A percentile compares a stretch with the other conserved stretches of the same genome.
These are phyloP conservation scores for Saccharomyces kudriavzevii DNA, from an alignment of 805 yeast genomes.

Conservation along the genomic window DNA sequence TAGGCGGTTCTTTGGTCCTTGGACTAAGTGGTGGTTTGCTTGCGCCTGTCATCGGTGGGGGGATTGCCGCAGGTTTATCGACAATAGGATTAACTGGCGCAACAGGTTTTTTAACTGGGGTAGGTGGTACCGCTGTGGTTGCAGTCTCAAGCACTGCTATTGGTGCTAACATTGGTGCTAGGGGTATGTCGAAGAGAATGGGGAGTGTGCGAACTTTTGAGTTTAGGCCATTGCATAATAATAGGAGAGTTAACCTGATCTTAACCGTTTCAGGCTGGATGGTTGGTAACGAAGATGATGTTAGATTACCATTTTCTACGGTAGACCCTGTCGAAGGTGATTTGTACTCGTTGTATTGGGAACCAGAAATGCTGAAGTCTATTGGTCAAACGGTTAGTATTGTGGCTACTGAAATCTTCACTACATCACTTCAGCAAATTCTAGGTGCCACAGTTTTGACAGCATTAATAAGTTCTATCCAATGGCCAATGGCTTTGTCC, in stretches of 20 bases:
- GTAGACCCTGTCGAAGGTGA: constrained; percentile 98
- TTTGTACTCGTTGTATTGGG: constrained; percentile 86
- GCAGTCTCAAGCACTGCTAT: constrained; percentile 85
- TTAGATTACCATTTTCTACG: constrained; percentile 89
- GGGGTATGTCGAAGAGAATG: constrained; percentile 77
- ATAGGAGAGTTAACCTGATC: constrained; percentile 77
- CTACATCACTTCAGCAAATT: constrained; percentile 91
- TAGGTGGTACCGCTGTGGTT: constrained; percentile 91
- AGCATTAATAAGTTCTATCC: constrained; percentile 87
- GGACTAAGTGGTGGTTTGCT: constrained; percentile 92
- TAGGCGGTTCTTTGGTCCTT: constrained; percentile 89
- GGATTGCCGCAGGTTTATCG: constrained; percentile 92
- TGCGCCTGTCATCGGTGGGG: constrained; percentile 98
- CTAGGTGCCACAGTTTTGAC: constrained; percentile 84
- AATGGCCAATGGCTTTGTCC: constrained; percentile 83
- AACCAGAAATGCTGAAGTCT: constrained; percentile 92
- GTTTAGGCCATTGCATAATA: constrained; percentile 84
- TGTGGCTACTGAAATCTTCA: constrained; percentile 85
- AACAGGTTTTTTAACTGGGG: constrained; percentile 84
- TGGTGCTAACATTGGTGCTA: constrained; percentile 83
- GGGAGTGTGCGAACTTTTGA: constrained; percentile 94
- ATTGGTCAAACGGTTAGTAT: constrained; percentile 95
- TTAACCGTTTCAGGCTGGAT: constrained; percentile 96
- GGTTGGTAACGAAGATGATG: constrained; percentile 91
- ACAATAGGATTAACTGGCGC: constrained; percentile 96